Base-by-base conservation (phyloP, 163 green algal genomes). In the Volvox carteri region DNA sequence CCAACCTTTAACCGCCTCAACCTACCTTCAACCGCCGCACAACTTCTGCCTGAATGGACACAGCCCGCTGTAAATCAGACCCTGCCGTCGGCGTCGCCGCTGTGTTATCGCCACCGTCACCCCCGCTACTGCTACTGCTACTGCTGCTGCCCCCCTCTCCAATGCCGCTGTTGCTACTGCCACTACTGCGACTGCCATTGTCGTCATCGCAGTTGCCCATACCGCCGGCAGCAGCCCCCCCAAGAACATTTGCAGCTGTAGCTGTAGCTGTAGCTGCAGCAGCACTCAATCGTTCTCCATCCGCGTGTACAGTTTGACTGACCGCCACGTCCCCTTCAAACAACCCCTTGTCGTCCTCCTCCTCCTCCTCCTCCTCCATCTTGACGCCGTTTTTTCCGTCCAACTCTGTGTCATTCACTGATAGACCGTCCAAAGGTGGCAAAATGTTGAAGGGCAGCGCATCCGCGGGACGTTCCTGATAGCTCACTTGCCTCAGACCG, bases 361-460 rank as follows among this genome's bases (percentile, higher is more conserved):
- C 25, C 62, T 16, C 58, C 4, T 76, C 58, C 76, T 85, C 78
- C 54, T 3, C 42, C 58, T 50, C 11, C 60, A 23, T 14, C 80
- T n/a, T n/a, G n/a, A n/a, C n/a, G n/a, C n/a, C n/a, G n/a, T n/a
- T n/a, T n/a, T n/a, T n/a, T n/a, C n/a, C n/a, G n/a, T n/a, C n/a
- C n/a, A n/a, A n/a, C n/a, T n/a, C n/a, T n/a, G n/a, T n/a, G n/a
- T n/a, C n/a, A n/a, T n/a, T n/a, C n/a, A n/a, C n/a, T n/a, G n/a
- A n/a, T n/a, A 30, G 52, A 5, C 73, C 41, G 18, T 85, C 78
- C 16, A 35, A 52, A 7, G 37, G 83, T 37, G 83, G 83, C 54
- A 89, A 52, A 41, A 89, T 77, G 72, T 77, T 84, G 72, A 84
- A 89, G 11, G 84, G 84, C 39, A 89, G 54, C 1, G 70, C 84